Evolutionary conservation across 2,329 filamentous ascomycete genomes (phyloP), one percentile per base, ranked within the genome.

Genomic region (Metarhizium brunneum): DNA sequence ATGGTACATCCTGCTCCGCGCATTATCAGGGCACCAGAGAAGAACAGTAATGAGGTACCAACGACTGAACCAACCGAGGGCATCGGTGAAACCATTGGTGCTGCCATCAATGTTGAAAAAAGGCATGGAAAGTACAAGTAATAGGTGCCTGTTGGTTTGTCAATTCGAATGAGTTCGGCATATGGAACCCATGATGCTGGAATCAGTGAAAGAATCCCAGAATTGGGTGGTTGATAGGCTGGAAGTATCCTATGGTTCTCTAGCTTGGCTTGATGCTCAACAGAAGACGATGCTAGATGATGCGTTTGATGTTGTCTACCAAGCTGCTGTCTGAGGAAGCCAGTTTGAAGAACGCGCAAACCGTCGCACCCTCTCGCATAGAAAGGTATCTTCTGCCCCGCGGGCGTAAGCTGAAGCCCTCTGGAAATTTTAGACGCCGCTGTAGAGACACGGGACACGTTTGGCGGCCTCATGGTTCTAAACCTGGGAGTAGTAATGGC

Each of bases 101-200:
- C 88, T 1, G 90, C 90, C 65, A 94, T 78, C 2, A 94, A 77
- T 0, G 90, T 91, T 55, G 88, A 92, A 74, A 92, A 95, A 13
- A 94, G 75, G 65, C 90, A 92, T 32, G 90, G 90, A 63, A 92
- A 88, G 75, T 86, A 92, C 58, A 95, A 83, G 67, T 94, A 94
- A 72, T 90, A 88, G 2, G 88, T 88, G 49, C 90, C 90, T 0
- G 84, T 80, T 1, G 89, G 90, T 65, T 90, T 94, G 70, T 94
- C 86, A 50, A 95, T 76, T 51, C 91, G 86, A 64, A 88, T 81
- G 14, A 95, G 81, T 67, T 95, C 90, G 50, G 84, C 90, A 65
- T 94, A 95, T 1, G 90, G 90, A 3, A 94, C 77, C 77, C 85
- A 84, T 55, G 86, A 81, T 20, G 72, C 59, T 2, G 90, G 90